Percentiles rank a stretch among this genome's conserved stretches.
These are phyloP conservation scores for Apostasia shenzhenica DNA, from an alignment of 106 monocot species.

Conservation along the genomic window DNA sequence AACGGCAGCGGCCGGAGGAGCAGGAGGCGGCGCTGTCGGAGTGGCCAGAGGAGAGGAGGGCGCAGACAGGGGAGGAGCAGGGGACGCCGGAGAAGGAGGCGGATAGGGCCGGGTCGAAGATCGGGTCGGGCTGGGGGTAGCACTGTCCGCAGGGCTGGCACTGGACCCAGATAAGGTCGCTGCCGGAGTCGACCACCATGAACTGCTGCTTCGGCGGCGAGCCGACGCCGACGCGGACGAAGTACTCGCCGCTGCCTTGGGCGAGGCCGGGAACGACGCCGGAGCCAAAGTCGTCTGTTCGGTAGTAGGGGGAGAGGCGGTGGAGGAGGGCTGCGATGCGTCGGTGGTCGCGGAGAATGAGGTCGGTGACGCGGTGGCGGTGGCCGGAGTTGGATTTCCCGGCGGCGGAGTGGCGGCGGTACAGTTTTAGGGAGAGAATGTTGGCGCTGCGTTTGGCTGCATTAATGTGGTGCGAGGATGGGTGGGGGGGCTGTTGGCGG, in stretches of 20 bases:
- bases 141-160: conserved; percentile 66
- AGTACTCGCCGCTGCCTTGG: conserved; percentile 78
- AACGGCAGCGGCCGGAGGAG: conserved; percentile 35
- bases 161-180: conserved; percentile 78
- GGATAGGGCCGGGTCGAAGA: conserved; percentile 70
- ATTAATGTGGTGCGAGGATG: background rate
- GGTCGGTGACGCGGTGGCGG: conserved; percentile 14
- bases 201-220: conserved; percentile 46
- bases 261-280: conserved; percentile 53
- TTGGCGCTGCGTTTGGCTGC: background rate
- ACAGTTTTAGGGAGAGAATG: conserved; percentile 10
- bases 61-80: conserved; percentile 48
- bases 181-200: conserved; percentile 78
- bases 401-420: conserved; percentile 27
- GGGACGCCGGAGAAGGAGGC: conserved; percentile 48
- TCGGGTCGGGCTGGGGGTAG: conserved; percentile 59
- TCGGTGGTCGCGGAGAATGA: conserved; percentile 19
- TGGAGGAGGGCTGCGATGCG: conserved; percentile 16
- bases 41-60: conserved; percentile 14
- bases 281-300: conserved; percentile 33
- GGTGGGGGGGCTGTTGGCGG: conserved; percentile 1
- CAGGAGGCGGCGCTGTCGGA: conserved; percentile 10
- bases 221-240: conserved; percentile 72
- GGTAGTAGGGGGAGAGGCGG: conserved; percentile 12
- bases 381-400: conserved; percentile 15